Evolutionary conservation across 371 early-diverging fungal species (phyloP), one percentile per base, ranked within the genome.

Genomic region (Lichtheimia ornata): DNA sequence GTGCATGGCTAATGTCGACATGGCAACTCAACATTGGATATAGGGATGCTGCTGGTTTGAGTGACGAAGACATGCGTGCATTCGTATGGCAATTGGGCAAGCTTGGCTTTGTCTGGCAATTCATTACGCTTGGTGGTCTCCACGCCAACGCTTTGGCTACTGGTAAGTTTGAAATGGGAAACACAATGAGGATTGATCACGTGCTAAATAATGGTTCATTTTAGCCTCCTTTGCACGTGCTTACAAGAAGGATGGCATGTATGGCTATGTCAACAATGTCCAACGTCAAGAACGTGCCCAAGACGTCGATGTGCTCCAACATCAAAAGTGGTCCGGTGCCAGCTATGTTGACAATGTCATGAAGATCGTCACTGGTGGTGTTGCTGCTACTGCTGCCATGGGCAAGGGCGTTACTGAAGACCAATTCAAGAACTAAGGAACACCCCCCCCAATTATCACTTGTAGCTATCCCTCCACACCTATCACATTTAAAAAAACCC

Each of bases 291-390:
- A 98, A 74, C 89, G 98, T 54, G 82, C 81, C 52, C 76, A 91
- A 72, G 87, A 88, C 53, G 97, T 98, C 47, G 98, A 98, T 80
- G 95, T 95, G 28, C 83, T 98, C 42, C 85, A 91, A 25, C 98
- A 98, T 74, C 97, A 98, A 75, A 96, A 92, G 74, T 98, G 98
- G 98, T 94, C 96, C n/a, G 98, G 98, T 62, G 97, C 98, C 49
- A 86, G 89, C 81, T 97, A 94, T 84, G 88, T 90, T 60, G 98
- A 98, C 76, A 86, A 90, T 63, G 74, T 96, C 53, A 95, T 97
- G 83, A 91, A 92, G 76, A 87, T 92, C 41, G 97, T 94, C 63
- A 87, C 90, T 17, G 97, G 97, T 64, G 98, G 97, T 78, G 91
- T 97, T 47, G 87, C 94, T 14, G 87, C 95, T 42, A 97, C 97